Conservation (phyloP, 495 filamentous ascomycete species). For the Jackrogersella minutella region DNA sequence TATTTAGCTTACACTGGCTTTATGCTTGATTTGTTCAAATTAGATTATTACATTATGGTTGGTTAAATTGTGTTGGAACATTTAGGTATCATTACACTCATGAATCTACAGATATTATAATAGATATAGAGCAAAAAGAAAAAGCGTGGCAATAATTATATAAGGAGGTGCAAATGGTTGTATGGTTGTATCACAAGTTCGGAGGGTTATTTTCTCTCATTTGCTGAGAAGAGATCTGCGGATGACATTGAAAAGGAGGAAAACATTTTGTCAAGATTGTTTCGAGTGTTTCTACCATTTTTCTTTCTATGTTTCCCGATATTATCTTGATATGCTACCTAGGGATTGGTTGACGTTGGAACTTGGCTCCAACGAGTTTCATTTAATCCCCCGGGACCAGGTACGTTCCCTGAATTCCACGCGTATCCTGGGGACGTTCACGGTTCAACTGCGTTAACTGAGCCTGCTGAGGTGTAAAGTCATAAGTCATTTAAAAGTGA, state of each 20-base stretch:
- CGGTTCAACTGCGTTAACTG: too few species aligned
- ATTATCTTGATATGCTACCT: conserved; percentile 2
- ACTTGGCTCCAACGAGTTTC: conserved; percentile 13
- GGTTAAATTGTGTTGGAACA: too few species aligned
- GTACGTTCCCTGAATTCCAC: conserved; percentile 23
- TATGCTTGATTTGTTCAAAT: too few species aligned
- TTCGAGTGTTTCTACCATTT: background rate
- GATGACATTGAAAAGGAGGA: too few species aligned
- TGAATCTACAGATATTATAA: background rate
- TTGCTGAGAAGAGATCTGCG: conserved; percentile 31
- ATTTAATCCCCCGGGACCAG: conserved; percentile 13
- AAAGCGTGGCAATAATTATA: background rate
- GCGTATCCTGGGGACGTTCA: conserved; percentile 1
- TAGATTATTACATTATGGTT: too few species aligned
- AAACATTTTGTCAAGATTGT: too few species aligned
- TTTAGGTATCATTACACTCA: too few species aligned
- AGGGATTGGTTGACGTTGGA: conserved; percentile 11
- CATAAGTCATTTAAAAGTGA: conserved; percentile 7
- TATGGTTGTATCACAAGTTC: conserved; percentile 22
- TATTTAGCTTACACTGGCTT: too few species aligned
- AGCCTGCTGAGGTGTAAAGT: conserved; percentile 6
- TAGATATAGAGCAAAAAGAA: background rate
- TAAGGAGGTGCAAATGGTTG: background rate
- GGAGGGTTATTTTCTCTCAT: conserved; percentile 30
- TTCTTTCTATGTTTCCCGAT: conserved; percentile 9